These are phyloP conservation scores for Polyporus tsugae DNA, from an alignment of 1,284 basidiomycete species.

Conservation along the genomic window DNA sequence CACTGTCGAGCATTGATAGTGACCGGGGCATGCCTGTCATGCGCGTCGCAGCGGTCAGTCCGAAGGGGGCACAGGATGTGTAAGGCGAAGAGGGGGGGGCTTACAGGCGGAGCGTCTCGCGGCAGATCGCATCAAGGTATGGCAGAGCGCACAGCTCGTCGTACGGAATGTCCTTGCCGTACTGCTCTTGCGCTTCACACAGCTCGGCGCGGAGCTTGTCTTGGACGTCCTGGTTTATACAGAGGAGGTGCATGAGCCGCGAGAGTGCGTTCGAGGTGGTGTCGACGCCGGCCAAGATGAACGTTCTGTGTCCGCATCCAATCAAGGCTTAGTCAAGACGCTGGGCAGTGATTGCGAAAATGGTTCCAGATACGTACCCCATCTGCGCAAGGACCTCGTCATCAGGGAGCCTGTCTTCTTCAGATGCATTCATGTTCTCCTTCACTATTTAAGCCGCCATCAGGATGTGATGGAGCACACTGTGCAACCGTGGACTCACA, in stretches of 20 bases:
- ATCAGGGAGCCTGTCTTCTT: slow-evolving; percentile 40
- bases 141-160: slow-evolving; percentile 41
- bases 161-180: slow-evolving; percentile 35
- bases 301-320: slow-evolving; percentile 9
- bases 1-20: not conserved
- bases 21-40: slow-evolving; percentile 1
- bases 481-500: slow-evolving; percentile 16
- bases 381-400: slow-evolving; percentile 44
- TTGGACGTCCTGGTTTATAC: slow-evolving; percentile 1
- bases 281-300: slow-evolving; percentile 19
- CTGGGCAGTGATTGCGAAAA: not conserved
- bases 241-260: slow-evolving; percentile 12
- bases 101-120: slow-evolving; percentile 37
- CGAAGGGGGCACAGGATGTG: not conserved
- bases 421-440: slow-evolving; percentile 6
- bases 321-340: not conserved
- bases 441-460: not conserved
- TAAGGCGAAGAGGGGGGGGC: slow-evolving; percentile 11
- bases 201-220: not conserved
- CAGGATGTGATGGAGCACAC: too few relatives aligned
- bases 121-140: slow-evolving; percentile 44
- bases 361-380: slow-evolving; percentile 35
- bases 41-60: too few relatives aligned
- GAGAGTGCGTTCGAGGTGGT: slow-evolving; percentile 21
- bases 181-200: not conserved